A percentile compares a stretch with the other conserved stretches of the same genome.
Conservation (phyloP, 192 early-diverging fungal species). For the Coemansia sp. region DNA sequence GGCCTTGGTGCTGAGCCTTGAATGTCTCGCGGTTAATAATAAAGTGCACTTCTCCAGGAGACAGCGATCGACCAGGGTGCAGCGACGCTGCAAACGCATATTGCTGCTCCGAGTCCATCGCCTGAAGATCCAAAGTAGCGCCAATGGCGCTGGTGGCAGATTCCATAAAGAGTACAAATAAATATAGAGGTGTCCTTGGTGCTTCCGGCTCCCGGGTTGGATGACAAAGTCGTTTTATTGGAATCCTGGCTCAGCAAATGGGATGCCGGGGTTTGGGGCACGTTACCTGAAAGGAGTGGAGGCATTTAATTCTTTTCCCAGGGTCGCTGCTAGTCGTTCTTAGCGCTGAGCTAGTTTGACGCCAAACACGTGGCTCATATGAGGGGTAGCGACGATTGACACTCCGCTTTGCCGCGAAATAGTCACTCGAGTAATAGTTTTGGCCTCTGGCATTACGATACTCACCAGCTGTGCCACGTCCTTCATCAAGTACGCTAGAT, state of each 20-base stretch:
- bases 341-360: constrained; percentile 40
- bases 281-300: neutral
- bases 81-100: constrained; percentile 21
- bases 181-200: too few species aligned
- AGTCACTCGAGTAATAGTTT: constrained; percentile 34
- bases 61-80: constrained; percentile 27
- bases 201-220: too few species aligned
- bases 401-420: constrained; percentile 31
- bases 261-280: too few species aligned
- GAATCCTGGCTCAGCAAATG: too few species aligned
- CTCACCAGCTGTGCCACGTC: constrained; percentile 39
- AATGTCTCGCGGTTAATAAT: constrained; percentile 26
- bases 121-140: neutral
- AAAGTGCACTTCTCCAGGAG: constrained; percentile 14
- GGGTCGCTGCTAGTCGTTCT: neutral
- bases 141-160: neutral
- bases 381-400: constrained; percentile 34
- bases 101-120: constrained; percentile 22
- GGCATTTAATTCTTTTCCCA: neutral
- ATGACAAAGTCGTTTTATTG: too few species aligned
- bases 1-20: constrained; percentile 32
- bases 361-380: constrained; percentile 33
- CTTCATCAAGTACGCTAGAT: constrained; percentile 36
- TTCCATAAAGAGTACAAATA: neutral
- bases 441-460: constrained; percentile 24